Evolutionary conservation across 148 eudicot genomes (phyloP), one percentile per base, ranked within the genome.

Genomic region (Chenopodium formosanum): DNA sequence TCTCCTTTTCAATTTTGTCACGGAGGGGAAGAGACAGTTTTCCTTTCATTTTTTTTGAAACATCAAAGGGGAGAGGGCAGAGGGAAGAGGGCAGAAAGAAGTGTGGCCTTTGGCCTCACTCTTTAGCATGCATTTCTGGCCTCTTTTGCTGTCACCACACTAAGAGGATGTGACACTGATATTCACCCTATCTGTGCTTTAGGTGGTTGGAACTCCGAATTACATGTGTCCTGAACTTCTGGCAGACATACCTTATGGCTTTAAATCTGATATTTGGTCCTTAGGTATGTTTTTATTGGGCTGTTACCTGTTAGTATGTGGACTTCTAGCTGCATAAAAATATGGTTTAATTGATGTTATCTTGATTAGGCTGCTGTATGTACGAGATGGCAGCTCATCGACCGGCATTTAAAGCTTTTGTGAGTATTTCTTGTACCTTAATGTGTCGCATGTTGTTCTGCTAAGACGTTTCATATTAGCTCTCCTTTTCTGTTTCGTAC

Each of bases 201-300:
- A 96, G 99, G 99, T 96, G 64, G 99, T 96, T 85, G 99, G 99
- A 88, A 96, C 99, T 85, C 99, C 99, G 37, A 96, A 96, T 86
- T 96, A 96, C 91, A 96, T 96, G 99, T 96, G 99, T 83, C 99
- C 99, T 34, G 99, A 96, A 84, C 92, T 96, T 76, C 90, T 96
- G 89, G 94, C 99, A 48, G 99, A 96, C 85, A 96, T 96, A 83
- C 99, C 99, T 48, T 96, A 96, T 81, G 99, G 99, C 83, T 96
- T 96, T 81, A 96, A 96, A 85, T 96, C 99, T 19, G 99, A 96
- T 90, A 96, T 96, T 77, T 96, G 99, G 99, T 96, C 99, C 82
- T 89, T 96, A 75, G 99, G 99, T 92, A 91, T 65, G 79, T 19
- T 32, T 60, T 74, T 80, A 34, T 71, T 76, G 31, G 63, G 25